Base-by-base conservation (phyloP, 495 filamentous ascomycete species). In the Lasiosphaeris hirsuta region DNA sequence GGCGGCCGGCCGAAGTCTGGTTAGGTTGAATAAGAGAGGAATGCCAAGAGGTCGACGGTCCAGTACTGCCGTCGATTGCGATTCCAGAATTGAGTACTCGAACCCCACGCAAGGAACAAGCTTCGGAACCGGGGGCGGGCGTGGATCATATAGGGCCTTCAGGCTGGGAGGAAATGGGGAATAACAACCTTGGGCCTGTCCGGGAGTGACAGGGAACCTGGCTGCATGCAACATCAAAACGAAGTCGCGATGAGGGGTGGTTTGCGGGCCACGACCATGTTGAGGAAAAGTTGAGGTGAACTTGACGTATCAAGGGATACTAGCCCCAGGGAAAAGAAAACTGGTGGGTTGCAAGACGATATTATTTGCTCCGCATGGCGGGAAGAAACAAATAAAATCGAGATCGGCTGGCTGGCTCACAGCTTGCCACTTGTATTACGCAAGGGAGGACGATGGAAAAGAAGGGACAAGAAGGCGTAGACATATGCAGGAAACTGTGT, bases 61-160 rank as follows among this genome's bases (percentile, higher is more conserved):
- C 33, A 33, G 15, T 45, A 5, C 23, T 30, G 2, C 23, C 5
- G 23, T 30, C 23, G 23, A 30, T 30, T 30, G 23, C 23, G 23
- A 30, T 30, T 30, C 23, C 23, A 30, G 23, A 5, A 2, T 30
- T 39, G 13, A 47, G 54, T 50, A 19, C 34, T 35, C n/a, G 15
- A 41, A 49, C 59, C 43, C 43, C 54, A 47, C 43, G 3, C 40
- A 40, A 39, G 17, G 19, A 48, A 39, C 19, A 54, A 34, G 45
- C n/a, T 23, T 61, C 42, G 37, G 54, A 14, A 33, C 42, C 15
- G 54, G 59, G 47, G 40, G 23, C 10, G 47, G 54, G 36, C 42
- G 53, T 42, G 53, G 49, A 48, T 61, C 59, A 57, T 57, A 57
- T 61, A 61, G 41, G 40, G 43, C 41, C 19, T 39, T 34, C 51